Conservation (phyloP, 2,329 filamentous ascomycete genomes). For the Penicillium decumbens region DNA sequence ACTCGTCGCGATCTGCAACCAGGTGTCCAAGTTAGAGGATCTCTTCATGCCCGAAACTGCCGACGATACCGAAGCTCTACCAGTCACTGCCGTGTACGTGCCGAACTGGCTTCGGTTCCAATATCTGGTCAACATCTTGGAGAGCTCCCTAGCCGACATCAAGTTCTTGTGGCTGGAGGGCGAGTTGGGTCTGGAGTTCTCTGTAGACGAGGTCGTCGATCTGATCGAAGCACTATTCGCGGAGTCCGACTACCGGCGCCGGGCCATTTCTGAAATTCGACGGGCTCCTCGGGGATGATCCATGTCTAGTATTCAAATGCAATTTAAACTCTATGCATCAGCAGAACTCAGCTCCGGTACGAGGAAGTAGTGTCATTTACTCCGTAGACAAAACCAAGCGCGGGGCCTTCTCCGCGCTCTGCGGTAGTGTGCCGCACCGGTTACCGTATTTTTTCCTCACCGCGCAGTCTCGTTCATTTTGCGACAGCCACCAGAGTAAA, state of each 20-base stretch:
- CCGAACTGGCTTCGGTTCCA: conserved; percentile 63
- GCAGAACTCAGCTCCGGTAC: background rate
- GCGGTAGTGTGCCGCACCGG: conserved; percentile 40
- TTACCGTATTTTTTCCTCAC: conserved; percentile 40
- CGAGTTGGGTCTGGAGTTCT: conserved; percentile 60
- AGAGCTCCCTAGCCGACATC: conserved; percentile 60
- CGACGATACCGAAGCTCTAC: conserved; percentile 35
- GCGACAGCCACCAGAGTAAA: conserved; percentile 24
- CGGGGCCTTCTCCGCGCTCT: conserved; percentile 32
- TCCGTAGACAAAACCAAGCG: conserved; percentile 1
- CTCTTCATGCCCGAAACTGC: conserved; percentile 50
- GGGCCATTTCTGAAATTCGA: conserved; percentile 55
- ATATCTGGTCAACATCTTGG: conserved; percentile 60
- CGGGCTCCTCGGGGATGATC: conserved; percentile 27
- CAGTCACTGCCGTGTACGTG: conserved; percentile 59
- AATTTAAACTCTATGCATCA: background rate
- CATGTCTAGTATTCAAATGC: background rate
- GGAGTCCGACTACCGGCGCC: conserved; percentile 55
- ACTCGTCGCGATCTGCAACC: conserved; percentile 55
- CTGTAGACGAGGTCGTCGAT: conserved; percentile 58
- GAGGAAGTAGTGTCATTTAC: background rate
- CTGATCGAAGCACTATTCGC: conserved; percentile 62
- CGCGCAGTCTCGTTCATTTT: conserved; percentile 27
- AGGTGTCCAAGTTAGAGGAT: conserved; percentile 52
- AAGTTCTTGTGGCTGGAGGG: conserved; percentile 62